These are phyloP conservation scores for Chlorella sp. DNA, from an alignment of 139 green algal genomes.

Conservation along the genomic window DNA sequence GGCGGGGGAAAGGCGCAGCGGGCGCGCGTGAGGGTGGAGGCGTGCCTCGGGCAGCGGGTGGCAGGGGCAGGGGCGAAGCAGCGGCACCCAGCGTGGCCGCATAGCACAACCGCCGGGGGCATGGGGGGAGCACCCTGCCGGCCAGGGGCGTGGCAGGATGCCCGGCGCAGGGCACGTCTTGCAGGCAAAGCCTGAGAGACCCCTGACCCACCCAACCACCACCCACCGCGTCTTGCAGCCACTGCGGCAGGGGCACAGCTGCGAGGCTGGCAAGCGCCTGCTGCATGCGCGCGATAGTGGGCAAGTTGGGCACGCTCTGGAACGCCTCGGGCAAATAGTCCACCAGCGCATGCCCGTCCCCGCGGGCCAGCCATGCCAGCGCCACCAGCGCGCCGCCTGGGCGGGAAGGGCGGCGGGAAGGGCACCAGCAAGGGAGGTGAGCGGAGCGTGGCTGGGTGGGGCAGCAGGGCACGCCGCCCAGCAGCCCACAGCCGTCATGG, in stretches of 20 bases:
- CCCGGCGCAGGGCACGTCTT: no score
- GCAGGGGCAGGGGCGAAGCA: no score
- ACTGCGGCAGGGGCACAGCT: slow-evolving; percentile 17
- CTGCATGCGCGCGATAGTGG: background rate
- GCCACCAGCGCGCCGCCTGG: slow-evolving; percentile 1
- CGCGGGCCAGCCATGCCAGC: slow-evolving; percentile 37
- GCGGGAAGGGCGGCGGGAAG: no score
- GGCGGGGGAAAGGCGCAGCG: no score
- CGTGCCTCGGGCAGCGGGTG: no score
- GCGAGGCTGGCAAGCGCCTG: slow-evolving; percentile 1
- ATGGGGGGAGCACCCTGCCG: no score
- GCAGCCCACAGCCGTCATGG: background rate
- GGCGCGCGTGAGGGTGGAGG: no score
- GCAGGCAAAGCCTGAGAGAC: no score
- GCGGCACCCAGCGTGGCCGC: no score
- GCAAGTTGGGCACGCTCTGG: background rate
- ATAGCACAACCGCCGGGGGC: no score
- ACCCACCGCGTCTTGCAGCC: background rate
- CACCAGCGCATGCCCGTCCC: background rate
- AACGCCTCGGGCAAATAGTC: slow-evolving; percentile 14
- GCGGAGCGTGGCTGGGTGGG: background rate
- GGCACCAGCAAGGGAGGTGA: background rate
- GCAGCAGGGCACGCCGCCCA: background rate
- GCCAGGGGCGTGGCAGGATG: no score
- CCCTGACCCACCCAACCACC: no score